Base-by-base conservation (phyloP, 192 early-diverging fungal genomes). In the Pecoramyces ruminantium region DNA sequence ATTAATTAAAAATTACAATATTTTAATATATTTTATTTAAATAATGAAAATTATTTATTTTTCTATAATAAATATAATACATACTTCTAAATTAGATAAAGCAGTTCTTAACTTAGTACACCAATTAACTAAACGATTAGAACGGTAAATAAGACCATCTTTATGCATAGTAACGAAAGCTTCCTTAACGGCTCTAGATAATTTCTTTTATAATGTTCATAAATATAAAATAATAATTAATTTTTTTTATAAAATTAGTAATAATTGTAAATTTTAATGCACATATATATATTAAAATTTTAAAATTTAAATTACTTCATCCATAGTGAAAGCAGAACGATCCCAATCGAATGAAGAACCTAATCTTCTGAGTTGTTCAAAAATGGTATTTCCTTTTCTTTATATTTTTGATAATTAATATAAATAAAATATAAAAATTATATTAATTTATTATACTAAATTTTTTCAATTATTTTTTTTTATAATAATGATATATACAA, bases 41-140 rank as follows among this genome's bases (percentile, higher is more conserved):
- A n/a, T n/a, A n/a, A n/a, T n/a, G n/a, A n/a, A n/a, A n/a, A n/a
- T n/a, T n/a, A n/a, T n/a, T n/a, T n/a, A n/a, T n/a, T n/a, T n/a
- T n/a, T n/a, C n/a, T n/a, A n/a, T n/a, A n/a, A n/a, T n/a, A n/a
- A n/a, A n/a, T n/a, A n/a, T n/a, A n/a, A 29, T 13, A 78, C 8
- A 13, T 38, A 87, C 88, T 88, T 99, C 98, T 34, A 99, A 85
- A 84, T 96, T 98, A 79, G 98, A 99, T 58, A 99, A 86, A 14
- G 97, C 94, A 16, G 98, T 98, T 85, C 96, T 96, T 78, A 99
- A 90, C 79, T 91, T 89, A 15, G 95, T 95, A 90, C 96, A 97
- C 98, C 98, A 99, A 88, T 98, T 98, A 84, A 99, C 95, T 78
- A 99, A 92, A 78, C 96, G 91, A 82, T 93, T 98, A n/a, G 93